Base-by-base conservation (phyloP, 257 asterid species). In the Avicennia marina region DNA sequence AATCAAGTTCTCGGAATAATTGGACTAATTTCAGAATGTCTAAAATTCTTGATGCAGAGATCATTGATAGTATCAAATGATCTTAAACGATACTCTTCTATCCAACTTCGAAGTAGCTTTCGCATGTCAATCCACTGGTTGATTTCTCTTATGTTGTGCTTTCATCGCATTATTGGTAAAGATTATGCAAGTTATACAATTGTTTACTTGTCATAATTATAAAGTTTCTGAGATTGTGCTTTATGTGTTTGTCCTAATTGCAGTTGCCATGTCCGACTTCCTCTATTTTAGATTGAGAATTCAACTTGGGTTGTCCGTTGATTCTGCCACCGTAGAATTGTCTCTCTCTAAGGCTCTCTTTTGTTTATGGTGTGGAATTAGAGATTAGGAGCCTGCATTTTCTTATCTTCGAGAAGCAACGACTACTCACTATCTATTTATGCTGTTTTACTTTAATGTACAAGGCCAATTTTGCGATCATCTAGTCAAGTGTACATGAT, bases 241-340 rank as follows among this genome's bases (percentile, higher is more conserved):
- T 72, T 48, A 68, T 66, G 40, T 25, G 7, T 65, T 61, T 72
- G 24, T 51, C 52, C 53, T 55, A 48, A 67, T 69, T 58, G 55
- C 80, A 91, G 97, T 72, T 70, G 62, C 83, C 90, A 56, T 85
- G 95, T 63, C 77, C 88, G 31, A 94, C 93, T 39, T 69, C 88
- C 62, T 70, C 93, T 27, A 49, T 85, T 72, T 83, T 81, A 60
- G 86, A 85, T 67, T 75, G 81, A 63, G 81, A 83, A 66, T 93
- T 93, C 74, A 70, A 84, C 78, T 75, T 86, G 79, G 94, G 89
- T 59, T 80, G 94, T 62, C 95, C 67, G 1, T 87, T 86, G 77
- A 81, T 84, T 65, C 83, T 93, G 64, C 97, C 97, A 46, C 94
- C 98, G 17, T 97, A 86, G 29, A 93, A 97, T 77, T 93, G 86